Evolutionary conservation across 768 basidiomycete genomes (phyloP).

Genomic region (Cystofilobasidium ferigula): DNA sequence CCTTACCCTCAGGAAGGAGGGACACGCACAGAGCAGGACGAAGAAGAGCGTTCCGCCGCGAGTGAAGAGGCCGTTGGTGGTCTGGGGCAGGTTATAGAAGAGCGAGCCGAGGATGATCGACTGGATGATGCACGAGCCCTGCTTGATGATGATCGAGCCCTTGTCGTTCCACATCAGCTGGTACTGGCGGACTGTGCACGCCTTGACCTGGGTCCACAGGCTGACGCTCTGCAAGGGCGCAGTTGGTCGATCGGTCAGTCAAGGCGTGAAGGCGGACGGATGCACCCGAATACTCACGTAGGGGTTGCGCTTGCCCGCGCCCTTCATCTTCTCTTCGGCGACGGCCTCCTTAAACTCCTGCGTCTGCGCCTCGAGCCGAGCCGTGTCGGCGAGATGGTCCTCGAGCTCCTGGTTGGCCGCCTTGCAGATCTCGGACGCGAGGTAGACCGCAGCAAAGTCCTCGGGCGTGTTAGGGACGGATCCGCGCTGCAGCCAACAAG

Average conservation of each 20-base stretch:
- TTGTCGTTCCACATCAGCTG: slow-evolving; percentile 56
- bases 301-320: slow-evolving; percentile 63
- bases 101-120: slow-evolving; percentile 62
- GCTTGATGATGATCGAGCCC: slow-evolving; percentile 48
- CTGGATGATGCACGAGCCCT: slow-evolving; percentile 40
- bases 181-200: slow-evolving; percentile 63
- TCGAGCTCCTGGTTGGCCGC: slow-evolving; percentile 44
- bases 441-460: slow-evolving; percentile 56
- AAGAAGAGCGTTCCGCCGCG: slow-evolving; percentile 72
- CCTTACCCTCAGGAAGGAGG: too few species aligned
- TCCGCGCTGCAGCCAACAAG: slow-evolving; percentile 39
- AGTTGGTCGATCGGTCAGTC: too few species aligned
- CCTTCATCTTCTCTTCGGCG: slow-evolving; percentile 61
- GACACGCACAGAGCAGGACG: slow-evolving; percentile 32
- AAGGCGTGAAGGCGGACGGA: not conserved
- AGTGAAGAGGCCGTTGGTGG: slow-evolving; percentile 73
- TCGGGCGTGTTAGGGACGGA: slow-evolving; percentile 46
- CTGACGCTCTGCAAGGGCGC: not conserved
- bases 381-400: slow-evolving; percentile 46
- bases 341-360: slow-evolving; percentile 68
- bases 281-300: slow-evolving; percentile 39
- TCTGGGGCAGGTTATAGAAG: slow-evolving; percentile 60
- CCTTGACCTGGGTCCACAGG: slow-evolving; percentile 60
- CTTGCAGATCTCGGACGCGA: slow-evolving; percentile 43
- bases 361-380: slow-evolving; percentile 51